Evolutionary conservation across 495 filamentous ascomycete genomes (phyloP).

Genomic region (Aspergillus conjunctus): DNA sequence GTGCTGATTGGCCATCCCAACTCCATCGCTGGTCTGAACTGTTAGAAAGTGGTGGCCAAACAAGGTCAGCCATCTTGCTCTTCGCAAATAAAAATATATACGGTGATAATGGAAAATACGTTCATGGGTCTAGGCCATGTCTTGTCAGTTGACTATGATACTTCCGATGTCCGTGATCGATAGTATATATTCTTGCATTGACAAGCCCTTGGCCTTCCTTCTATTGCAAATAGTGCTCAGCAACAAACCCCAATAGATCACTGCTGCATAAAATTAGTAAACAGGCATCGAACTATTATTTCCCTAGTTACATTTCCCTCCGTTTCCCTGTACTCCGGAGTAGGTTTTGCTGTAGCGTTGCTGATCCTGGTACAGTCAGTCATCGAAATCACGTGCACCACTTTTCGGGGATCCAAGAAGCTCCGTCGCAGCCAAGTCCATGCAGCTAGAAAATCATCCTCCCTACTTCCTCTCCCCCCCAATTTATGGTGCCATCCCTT

Average conservation of each 20-base stretch:
- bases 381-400: not conserved
- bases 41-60: no score
- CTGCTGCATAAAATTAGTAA: no score
- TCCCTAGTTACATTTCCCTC: not conserved
- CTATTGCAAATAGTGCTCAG: no score
- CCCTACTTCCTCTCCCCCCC: not conserved
- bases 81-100: no score
- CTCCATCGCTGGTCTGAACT: not conserved
- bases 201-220: no score
- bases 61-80: no score
- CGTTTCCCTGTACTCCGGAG: not conserved
- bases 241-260: no score
- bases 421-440: not conserved
- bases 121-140: no score
- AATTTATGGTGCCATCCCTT: conserved; percentile 13
- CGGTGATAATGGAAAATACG: no score
- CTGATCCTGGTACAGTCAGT: not conserved
- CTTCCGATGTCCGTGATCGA: no score
- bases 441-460: not conserved
- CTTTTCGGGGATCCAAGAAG: not conserved
- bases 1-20: conserved; percentile 1
- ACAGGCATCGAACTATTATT: not conserved
- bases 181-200: no score
- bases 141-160: no score
- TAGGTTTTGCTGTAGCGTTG: not conserved